These are phyloP conservation scores for Gaertneriomyces sp. DNA, from an alignment of 192 early-diverging fungal genomes.

Conservation along the genomic window DNA sequence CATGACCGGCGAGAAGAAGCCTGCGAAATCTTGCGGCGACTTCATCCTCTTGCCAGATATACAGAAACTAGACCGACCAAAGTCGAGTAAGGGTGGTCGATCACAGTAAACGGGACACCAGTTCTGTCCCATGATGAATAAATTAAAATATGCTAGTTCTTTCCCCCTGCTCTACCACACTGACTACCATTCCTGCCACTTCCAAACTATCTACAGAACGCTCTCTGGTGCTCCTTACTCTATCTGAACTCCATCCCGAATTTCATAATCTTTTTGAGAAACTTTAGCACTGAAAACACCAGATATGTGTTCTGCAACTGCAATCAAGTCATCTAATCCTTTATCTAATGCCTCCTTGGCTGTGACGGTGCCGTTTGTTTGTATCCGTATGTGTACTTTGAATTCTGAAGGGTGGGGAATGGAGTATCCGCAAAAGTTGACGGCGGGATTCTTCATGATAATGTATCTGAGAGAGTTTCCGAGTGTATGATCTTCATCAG, in stretches of 20 bases:
- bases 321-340: constrained; percentile 79
- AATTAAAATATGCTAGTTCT: too few species aligned
- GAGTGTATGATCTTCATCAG: constrained; percentile 95
- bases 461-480: constrained; percentile 90
- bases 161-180: too few species aligned
- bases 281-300: constrained; percentile 58
- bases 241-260: constrained; percentile 16
- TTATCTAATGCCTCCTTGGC: constrained; percentile 81
- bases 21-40: constrained; percentile 12
- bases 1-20: constrained; percentile 14
- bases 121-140: too few species aligned
- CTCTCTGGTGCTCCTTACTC: not conserved
- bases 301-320: constrained; percentile 67
- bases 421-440: constrained; percentile 93
- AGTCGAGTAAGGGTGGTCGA: not conserved
- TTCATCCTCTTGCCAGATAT: constrained; percentile 26
- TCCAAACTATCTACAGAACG: not conserved
- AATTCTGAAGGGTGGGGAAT: constrained; percentile 95
- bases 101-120: too few species aligned
- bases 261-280: constrained; percentile 21
- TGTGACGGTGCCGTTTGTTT: constrained; percentile 80
- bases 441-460: constrained; percentile 91
- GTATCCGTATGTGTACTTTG: constrained; percentile 88
- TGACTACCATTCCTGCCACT: not conserved
- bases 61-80: constrained; percentile 2